Conservation (phyloP, 2,329 filamentous ascomycete species). For the Graphiopsis chlorocephala region DNA sequence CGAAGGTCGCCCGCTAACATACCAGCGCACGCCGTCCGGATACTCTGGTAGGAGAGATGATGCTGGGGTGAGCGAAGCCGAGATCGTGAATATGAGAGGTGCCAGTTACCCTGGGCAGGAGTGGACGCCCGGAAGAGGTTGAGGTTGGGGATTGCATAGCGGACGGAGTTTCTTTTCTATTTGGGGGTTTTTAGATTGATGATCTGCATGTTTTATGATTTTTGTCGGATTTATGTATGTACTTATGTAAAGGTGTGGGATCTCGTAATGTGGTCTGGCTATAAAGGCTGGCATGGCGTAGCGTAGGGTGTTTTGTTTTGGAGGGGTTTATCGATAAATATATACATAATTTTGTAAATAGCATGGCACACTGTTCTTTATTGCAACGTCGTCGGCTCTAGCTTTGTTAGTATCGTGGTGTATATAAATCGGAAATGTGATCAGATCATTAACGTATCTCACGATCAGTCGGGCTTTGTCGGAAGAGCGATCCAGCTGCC, state of each 20-base stretch:
- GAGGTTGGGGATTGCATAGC: background rate
- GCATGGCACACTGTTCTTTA: background rate
- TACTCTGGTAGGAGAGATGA: slow-evolving; percentile 30
- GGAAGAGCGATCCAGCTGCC: background rate
- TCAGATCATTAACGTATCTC: background rate
- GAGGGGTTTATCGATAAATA: background rate
- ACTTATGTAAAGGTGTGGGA: background rate
- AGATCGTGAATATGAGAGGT: slow-evolving; percentile 54
- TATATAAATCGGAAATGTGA: background rate
- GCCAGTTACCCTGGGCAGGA: slow-evolving; percentile 70
- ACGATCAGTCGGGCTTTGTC: background rate
- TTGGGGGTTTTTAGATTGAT: background rate
- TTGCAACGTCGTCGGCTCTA: background rate
- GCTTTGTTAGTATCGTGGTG: background rate
- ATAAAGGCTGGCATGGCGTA: background rate
- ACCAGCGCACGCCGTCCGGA: slow-evolving; percentile 22
- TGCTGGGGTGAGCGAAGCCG: slow-evolving; percentile 27
- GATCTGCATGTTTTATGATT: background rate
- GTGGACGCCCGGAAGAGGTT: slow-evolving; percentile 54
- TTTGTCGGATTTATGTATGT: background rate
- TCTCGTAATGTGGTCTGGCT: background rate
- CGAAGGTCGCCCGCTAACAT: slow-evolving; percentile 15
- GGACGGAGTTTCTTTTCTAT: background rate
- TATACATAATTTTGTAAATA: background rate
- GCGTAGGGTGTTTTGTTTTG: background rate